Evolutionary conservation across 768 basidiomycete genomes (phyloP).

Genomic region (Tubosaeta sp.): DNA sequence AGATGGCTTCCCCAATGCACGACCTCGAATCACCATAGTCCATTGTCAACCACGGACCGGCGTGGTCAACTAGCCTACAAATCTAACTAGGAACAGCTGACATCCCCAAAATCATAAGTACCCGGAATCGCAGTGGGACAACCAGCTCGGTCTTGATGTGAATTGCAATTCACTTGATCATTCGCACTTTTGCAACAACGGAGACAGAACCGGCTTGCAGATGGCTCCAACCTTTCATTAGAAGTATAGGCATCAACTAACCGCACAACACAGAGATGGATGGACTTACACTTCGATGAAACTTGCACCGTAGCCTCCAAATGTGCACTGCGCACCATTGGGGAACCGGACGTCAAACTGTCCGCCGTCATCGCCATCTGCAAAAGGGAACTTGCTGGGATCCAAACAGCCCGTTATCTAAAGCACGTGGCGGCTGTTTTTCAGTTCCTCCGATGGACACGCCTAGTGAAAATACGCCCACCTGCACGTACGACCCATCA

Average conservation of each 20-base stretch:
- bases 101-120: conserved; percentile 40
- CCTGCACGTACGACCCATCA: conserved; percentile 40
- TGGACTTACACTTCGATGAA: conserved; percentile 43
- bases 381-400: conserved; percentile 28
- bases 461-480: conserved; percentile 5
- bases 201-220: conserved; percentile 43
- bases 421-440: background rate
- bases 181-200: conserved; percentile 40
- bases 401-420: conserved; percentile 41
- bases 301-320: conserved; percentile 47
- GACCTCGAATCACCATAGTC: background rate
- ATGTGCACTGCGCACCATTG: conserved; percentile 50
- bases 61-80: conserved; percentile 7
- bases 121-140: conserved; percentile 44
- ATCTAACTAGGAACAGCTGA: conserved; percentile 31
- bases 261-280: background rate
- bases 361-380: conserved; percentile 39
- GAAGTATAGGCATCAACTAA: background rate
- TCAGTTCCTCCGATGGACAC: background rate
- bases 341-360: conserved; percentile 50
- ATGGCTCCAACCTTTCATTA: conserved; percentile 41
- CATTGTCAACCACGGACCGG: conserved; percentile 12
- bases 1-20: too few species aligned
- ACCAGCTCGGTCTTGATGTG: conserved; percentile 43
- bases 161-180: conserved; percentile 49